These are phyloP conservation scores for Monotropa hypopitys DNA, from an alignment of 179 eudicot genomes.

Conservation along the genomic window DNA sequence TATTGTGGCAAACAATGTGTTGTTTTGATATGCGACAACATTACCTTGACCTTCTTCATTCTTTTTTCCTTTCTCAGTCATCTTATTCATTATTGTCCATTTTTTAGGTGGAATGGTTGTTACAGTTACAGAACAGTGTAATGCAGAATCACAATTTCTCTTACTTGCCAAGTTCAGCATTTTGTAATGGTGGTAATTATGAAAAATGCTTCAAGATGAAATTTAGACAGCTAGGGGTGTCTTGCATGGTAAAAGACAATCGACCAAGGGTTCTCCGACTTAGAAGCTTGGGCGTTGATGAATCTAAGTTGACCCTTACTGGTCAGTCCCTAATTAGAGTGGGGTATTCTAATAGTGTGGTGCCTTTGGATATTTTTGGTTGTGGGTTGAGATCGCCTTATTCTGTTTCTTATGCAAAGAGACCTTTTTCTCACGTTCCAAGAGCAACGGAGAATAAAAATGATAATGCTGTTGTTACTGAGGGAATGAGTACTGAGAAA, in stretches of 20 bases:
- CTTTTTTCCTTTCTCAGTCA: not conserved
- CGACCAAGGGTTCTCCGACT: conserved; percentile 20
- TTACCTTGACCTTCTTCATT: too few relatives aligned
- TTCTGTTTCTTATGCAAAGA: conserved; percentile 24
- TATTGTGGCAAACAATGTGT: not conserved
- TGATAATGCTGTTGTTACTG: conserved; percentile 15
- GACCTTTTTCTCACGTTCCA: conserved; percentile 30
- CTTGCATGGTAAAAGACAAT: conserved; percentile 14
- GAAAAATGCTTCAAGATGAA: conserved; percentile 25
- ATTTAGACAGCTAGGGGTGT: conserved; percentile 24
- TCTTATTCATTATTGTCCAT: not conserved
- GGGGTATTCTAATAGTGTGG: conserved; percentile 20
- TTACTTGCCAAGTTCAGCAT: conserved; percentile 13
- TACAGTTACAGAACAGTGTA: conserved; percentile 25
- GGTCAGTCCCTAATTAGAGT: conserved; percentile 13
- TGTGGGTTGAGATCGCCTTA: conserved; percentile 18
- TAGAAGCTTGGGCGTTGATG: conserved; percentile 17
- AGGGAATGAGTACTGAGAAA: conserved; percentile 15
- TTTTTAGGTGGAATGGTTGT: not conserved
- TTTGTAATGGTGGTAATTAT: conserved; percentile 12
- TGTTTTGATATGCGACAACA: not conserved
- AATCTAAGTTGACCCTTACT: conserved; percentile 17
- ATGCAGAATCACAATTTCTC: conserved; percentile 16
- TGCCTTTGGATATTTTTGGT: conserved; percentile 16
- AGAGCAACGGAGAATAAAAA: conserved; percentile 17